Evolutionary conservation across 257 asterid species (phyloP).

Genomic region (Echites panduratus): DNA sequence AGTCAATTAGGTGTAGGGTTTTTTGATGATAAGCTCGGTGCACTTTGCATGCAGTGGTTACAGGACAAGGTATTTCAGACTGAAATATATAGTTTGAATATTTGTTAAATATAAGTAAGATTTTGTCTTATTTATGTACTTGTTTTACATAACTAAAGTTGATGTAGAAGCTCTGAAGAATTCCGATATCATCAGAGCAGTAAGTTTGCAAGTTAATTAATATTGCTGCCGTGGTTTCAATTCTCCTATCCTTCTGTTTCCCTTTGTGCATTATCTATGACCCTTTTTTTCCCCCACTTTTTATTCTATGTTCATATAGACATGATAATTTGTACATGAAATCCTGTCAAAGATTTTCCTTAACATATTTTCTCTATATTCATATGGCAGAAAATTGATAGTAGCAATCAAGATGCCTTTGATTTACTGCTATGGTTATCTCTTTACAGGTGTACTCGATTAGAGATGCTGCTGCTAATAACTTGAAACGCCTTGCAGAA

Average conservation of each 20-base stretch:
- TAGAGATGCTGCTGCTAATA: slow-evolving; percentile 58
- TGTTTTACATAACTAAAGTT: slow-evolving; percentile 1
- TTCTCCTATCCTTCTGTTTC: not conserved
- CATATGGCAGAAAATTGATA: not conserved
- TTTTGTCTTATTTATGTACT: not conserved
- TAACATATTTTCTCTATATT: no score
- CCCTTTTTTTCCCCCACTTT: not conserved
- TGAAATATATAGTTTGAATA: slow-evolving; percentile 2
- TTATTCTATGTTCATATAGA: not conserved
- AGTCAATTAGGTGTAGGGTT: slow-evolving; percentile 77
- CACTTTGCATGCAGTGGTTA: slow-evolving; percentile 89
- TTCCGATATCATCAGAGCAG: not conserved
- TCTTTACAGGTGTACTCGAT: slow-evolving; percentile 47
- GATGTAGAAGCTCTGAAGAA: not conserved
- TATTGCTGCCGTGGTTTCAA: not conserved
- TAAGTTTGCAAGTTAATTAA: not conserved
- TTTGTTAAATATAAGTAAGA: not conserved
- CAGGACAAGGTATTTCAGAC: slow-evolving; percentile 56
- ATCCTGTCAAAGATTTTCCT: no score
- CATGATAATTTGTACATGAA: not conserved
- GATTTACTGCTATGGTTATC: slow-evolving; percentile 3
- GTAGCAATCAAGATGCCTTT: not conserved
- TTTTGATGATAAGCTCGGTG: slow-evolving; percentile 81
- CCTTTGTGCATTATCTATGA: not conserved
- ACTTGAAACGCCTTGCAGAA: slow-evolving; percentile 51